Evolutionary conservation across 129 eudicot species (phyloP), one percentile per base, ranked within the genome.

Genomic region (Chrysanthemum makinoi): DNA sequence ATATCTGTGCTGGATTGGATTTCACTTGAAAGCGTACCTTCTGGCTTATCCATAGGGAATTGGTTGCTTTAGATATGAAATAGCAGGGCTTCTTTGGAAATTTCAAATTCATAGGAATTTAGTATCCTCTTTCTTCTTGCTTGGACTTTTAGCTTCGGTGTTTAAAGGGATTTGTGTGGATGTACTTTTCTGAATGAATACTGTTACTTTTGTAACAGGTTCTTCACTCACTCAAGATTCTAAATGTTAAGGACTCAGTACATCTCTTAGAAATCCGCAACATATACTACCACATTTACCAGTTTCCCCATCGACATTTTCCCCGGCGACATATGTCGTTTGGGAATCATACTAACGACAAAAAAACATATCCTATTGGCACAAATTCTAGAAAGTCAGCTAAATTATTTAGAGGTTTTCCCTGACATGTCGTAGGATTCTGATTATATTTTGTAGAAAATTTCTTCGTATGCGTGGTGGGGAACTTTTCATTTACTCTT

Each of bases 1-100:
- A 55, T 75, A 67, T 66, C 30, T 65, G 24, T 53, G 79, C 60
- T 75, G 79, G 72, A 72, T 39, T 75, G 72, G 79, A 6, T 65
- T 56, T 46, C 55, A 51, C 28, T 54, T 65, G 4, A 44, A 65
- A 20, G 35, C 7, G 35, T 75, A 54, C 79, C 58, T 24, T 17
- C 11, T 10, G 72, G 68, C 6, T 65, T 65, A 18, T 52, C 43
- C 12, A 16, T 66, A 53, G 17, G 19, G 54, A 17, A 2, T 20
- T 75, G 15, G 73, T 75, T 39, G 57, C 54, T 65, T 15, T 75
- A 53, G 79, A 75, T 18, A 75, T 75, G 79, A 46, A n/a, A n/a
- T n/a, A n/a, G n/a, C n/a, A n/a, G n/a, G n/a, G 70, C 6, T n/a
- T 5, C 4, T n/a, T 62, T 73, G 53, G 22, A 50, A 52, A 16